Evolutionary conservation across 1,284 basidiomycete species (phyloP).

Genomic region (Wolfiporia cocos): DNA sequence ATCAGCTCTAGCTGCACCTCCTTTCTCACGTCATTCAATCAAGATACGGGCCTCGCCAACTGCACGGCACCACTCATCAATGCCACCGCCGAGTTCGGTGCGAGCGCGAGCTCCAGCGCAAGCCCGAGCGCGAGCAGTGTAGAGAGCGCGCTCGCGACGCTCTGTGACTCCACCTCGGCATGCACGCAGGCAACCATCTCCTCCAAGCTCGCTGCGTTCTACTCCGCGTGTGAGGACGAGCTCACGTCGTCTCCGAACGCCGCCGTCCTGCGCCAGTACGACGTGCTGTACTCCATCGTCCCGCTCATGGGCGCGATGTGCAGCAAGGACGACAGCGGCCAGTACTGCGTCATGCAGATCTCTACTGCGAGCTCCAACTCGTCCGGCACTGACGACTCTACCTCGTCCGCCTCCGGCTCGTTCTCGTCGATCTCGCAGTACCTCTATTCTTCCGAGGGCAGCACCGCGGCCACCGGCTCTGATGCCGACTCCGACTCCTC

Average conservation of each 20-base stretch:
- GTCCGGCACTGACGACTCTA: not conserved
- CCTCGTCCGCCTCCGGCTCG: no score
- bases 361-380: slow-evolving; percentile 3
- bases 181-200: slow-evolving; percentile 63
- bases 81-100: slow-evolving; percentile 56
- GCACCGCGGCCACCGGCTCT: slow-evolving; percentile 14
- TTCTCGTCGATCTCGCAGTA: slow-evolving; percentile 12
- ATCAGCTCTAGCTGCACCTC: slow-evolving; percentile 52
- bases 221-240: slow-evolving; percentile 62
- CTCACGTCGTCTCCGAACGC: slow-evolving; percentile 45
- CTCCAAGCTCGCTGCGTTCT: slow-evolving; percentile 60
- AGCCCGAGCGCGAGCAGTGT: slow-evolving; percentile 41
- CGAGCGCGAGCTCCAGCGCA: slow-evolving; percentile 35
- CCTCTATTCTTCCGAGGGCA: slow-evolving; percentile 11
- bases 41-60: slow-evolving; percentile 44
- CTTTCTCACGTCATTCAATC: slow-evolving; percentile 63
- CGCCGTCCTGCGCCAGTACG: slow-evolving; percentile 63
- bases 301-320: slow-evolving; percentile 70
- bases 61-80: slow-evolving; percentile 65
- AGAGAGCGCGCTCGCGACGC: slow-evolving; percentile 42
- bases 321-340: slow-evolving; percentile 60
- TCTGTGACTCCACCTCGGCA: slow-evolving; percentile 46
- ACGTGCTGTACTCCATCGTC: slow-evolving; percentile 65
- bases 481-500: slow-evolving; percentile 10
- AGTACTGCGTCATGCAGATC: slow-evolving; percentile 51